Base-by-base conservation (phyloP, 75 land plant genomes). In the Pinus albicaulis region DNA sequence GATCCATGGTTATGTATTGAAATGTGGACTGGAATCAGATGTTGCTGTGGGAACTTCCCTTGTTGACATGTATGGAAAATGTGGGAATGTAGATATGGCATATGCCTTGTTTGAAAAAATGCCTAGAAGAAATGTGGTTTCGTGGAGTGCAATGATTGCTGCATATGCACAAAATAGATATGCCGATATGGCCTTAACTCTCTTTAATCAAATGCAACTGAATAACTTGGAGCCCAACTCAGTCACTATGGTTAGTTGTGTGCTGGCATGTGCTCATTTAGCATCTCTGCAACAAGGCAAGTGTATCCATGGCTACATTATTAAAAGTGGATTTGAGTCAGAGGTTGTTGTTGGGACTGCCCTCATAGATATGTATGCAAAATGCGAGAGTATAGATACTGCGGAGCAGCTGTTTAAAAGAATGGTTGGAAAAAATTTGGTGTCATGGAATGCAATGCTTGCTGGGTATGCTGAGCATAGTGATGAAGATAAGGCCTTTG, bases 51-150 rank as follows among this genome's bases (percentile, higher is more conserved):
- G 60, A 14, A 90, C 86, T 83, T 81, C 89, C 7, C 74, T 92
- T 0, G 77, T 92, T 76, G 87, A 84, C 53, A 92, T 92, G 92
- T 90, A 92, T 76, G 71, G 84, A 25, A 88, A 86, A 72, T 90
- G 90, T 74, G 89, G 89, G 62, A 57, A 77, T 74, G 63, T 88
- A 24, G 86, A 78, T n/a, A 77, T 69, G 20, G 92, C 95, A 62
- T 20, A 61, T 57, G 15, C 4, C 28, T 73, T 90, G 70, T 92
- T 88, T 80, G 84, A 86, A 55, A 79, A 56, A 17, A 86, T 92
- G 89, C 34, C 22, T 19, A 71, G 71, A 12, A 82, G 74, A 73
- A 90, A 84, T 25, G 64, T 79, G 61, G 82, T 88, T 2, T 83
- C 91, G 12, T 92, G 91, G 85, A 90, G 89, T 55, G 85, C 90